phyloP scores from a whole-genome alignment of 768 basidiomycete species.

The Hemileccinum impolitum region DNA sequence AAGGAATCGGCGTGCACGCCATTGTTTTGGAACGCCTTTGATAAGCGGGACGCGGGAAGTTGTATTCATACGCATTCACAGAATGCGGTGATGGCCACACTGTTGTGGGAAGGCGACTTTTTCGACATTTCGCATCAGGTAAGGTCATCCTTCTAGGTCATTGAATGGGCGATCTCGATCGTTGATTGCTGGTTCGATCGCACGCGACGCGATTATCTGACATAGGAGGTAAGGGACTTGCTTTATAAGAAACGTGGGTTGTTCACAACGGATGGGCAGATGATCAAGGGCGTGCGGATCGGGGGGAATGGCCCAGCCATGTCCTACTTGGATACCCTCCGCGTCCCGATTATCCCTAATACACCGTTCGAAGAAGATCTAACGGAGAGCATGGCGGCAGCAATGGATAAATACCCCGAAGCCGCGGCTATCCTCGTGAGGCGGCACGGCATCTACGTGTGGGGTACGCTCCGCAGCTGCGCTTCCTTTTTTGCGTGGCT shows the following conservation, averaged over 20 bases:
- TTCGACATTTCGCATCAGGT: constrained; percentile 86
- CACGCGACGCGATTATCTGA: neutral
- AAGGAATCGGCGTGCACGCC: constrained; percentile 90
- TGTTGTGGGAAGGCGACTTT: constrained; percentile 66
- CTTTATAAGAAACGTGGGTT: neutral
- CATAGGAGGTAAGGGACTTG: constrained; percentile 38
- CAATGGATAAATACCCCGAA: constrained; percentile 76
- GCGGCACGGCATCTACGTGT: constrained; percentile 80
- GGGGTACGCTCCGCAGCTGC: constrained; percentile 50
- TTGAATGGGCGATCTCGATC: neutral
- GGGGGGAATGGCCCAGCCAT: constrained; percentile 74
- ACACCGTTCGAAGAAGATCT: constrained; percentile 89
- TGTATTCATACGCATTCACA: constrained; percentile 93
- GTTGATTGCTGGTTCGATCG: constrained; percentile 1
- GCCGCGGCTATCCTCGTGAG: constrained; percentile 77
- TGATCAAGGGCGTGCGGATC: constrained; percentile 87
- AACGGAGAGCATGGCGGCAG: constrained; percentile 83
- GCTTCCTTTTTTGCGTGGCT: neutral
- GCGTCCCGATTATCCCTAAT: constrained; percentile 86
- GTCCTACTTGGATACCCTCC: constrained; percentile 82
- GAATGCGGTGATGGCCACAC: constrained; percentile 84
- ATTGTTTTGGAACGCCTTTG: constrained; percentile 90
- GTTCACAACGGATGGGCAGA: constrained; percentile 45
- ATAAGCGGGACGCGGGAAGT: constrained; percentile 71
- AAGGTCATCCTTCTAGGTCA: too few relatives aligned